These are phyloP conservation scores for Alternaria incomplexa DNA, from an alignment of 2,329 filamentous ascomycete species.

Conservation along the genomic window DNA sequence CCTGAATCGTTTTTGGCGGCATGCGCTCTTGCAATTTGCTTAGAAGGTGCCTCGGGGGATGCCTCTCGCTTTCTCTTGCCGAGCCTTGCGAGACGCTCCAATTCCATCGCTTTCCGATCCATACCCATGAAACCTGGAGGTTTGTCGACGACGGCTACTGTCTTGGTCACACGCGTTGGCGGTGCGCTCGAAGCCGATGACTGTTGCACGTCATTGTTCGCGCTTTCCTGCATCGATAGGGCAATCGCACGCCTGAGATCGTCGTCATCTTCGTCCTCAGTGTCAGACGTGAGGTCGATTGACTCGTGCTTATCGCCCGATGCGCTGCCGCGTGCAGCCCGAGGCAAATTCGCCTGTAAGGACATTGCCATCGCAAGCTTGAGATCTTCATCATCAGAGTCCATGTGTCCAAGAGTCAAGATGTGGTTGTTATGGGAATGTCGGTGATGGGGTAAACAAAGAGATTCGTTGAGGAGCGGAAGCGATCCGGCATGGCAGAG, in stretches of 20 bases:
- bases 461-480: not conserved
- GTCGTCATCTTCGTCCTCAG: constrained; percentile 28
- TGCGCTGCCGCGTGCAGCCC: not conserved
- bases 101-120: constrained; percentile 83
- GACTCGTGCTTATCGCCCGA: constrained; percentile 1
- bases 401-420: constrained; percentile 18
- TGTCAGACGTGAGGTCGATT: constrained; percentile 26
- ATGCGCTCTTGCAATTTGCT: constrained; percentile 14
- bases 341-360: constrained; percentile 24
- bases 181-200: not conserved
- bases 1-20: not conserved
- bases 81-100: constrained; percentile 75
- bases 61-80: constrained; percentile 65
- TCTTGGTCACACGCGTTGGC: not conserved
- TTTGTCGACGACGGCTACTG: not conserved
- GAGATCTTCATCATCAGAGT: constrained; percentile 38
- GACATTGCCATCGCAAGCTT: constrained; percentile 39
- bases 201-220: not conserved
- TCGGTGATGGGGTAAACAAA: not conserved
- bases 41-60: constrained; percentile 46
- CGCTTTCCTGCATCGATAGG: constrained; percentile 29
- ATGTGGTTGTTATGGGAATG: constrained; percentile 2
- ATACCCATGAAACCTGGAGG: constrained; percentile 56
- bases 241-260: constrained; percentile 37
- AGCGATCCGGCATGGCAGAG: not conserved